Conservation (phyloP, 768 basidiomycete genomes). For the Rossbeevera mucosa region DNA sequence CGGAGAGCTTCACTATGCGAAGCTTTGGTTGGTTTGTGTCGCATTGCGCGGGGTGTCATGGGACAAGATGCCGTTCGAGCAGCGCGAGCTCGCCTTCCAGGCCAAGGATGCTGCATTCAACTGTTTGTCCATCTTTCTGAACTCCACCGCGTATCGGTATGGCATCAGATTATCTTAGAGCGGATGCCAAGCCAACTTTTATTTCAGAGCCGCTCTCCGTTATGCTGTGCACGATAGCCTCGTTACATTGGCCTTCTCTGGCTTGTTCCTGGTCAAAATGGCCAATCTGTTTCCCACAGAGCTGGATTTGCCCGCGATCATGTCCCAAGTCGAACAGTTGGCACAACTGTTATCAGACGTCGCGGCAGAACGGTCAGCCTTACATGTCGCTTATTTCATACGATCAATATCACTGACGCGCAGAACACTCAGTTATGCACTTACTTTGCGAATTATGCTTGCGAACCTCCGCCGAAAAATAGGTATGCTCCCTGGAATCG, state of each 20-base stretch:
- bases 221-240: slow-evolving; percentile 93
- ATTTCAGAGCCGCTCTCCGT: slow-evolving; percentile 71
- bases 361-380: slow-evolving; percentile 75
- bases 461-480: slow-evolving; percentile 88
- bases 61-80: slow-evolving; percentile 96
- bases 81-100: slow-evolving; percentile 91
- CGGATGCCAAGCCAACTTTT: background rate
- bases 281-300: slow-evolving; percentile 88
- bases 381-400: background rate
- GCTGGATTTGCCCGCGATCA: slow-evolving; percentile 71
- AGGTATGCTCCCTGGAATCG: slow-evolving; percentile 52
- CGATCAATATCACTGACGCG: slow-evolving; percentile 7
- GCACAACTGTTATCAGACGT: slow-evolving; percentile 89
- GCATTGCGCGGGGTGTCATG: slow-evolving; percentile 87
- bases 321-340: slow-evolving; percentile 83
- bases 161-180: slow-evolving; percentile 15
- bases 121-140: slow-evolving; percentile 80
- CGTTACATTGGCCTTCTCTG: slow-evolving; percentile 88
- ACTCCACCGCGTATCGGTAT: slow-evolving; percentile 75
- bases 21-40: slow-evolving; percentile 92
- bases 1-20: slow-evolving; percentile 87
- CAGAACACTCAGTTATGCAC: slow-evolving; percentile 60
- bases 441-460: slow-evolving; percentile 90
- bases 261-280: slow-evolving; percentile 90
- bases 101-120: slow-evolving; percentile 90